These are phyloP conservation scores for Xenoacremonium recifei DNA, from an alignment of 2,329 filamentous ascomycete species.

Conservation along the genomic window DNA sequence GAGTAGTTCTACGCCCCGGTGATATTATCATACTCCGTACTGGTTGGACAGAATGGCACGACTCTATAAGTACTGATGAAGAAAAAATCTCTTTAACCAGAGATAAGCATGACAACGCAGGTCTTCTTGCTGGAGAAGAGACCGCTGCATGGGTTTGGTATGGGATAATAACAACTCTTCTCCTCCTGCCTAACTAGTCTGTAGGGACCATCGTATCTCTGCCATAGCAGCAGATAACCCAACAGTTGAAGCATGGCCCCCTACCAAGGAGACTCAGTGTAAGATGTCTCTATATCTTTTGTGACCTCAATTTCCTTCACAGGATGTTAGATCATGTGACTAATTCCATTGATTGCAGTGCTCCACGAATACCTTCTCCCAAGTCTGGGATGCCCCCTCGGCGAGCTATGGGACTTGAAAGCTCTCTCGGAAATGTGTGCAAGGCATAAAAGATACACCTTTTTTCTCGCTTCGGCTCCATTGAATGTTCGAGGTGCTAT, in stretches of 20 bases:
- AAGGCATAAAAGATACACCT: not conserved
- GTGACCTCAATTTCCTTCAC: not conserved
- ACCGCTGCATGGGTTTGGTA: not conserved
- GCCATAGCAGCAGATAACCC: not conserved
- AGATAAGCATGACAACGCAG: not conserved
- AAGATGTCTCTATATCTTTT: not conserved
- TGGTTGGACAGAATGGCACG: not conserved
- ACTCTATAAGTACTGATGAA: not conserved
- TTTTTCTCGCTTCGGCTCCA: not conserved
- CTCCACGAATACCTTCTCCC: not conserved
- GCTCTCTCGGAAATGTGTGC: not conserved
- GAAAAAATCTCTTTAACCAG: not conserved
- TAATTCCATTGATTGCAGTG: not conserved
- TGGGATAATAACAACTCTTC: not conserved
- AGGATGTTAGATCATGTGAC: no score
- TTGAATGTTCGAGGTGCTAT: not conserved
- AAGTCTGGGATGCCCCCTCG: not conserved
- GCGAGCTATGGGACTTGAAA: slow-evolving; percentile 1
- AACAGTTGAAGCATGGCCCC: not conserved
- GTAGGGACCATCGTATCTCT: not conserved
- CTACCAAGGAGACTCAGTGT: not conserved
- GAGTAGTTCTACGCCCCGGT: not conserved
- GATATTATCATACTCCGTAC: not conserved
- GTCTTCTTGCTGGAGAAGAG: not conserved
- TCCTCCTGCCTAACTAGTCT: not conserved